phyloP scores from a whole-genome alignment of 2,329 filamentous ascomycete genomes.

The Aureobasidium sp. region DNA sequence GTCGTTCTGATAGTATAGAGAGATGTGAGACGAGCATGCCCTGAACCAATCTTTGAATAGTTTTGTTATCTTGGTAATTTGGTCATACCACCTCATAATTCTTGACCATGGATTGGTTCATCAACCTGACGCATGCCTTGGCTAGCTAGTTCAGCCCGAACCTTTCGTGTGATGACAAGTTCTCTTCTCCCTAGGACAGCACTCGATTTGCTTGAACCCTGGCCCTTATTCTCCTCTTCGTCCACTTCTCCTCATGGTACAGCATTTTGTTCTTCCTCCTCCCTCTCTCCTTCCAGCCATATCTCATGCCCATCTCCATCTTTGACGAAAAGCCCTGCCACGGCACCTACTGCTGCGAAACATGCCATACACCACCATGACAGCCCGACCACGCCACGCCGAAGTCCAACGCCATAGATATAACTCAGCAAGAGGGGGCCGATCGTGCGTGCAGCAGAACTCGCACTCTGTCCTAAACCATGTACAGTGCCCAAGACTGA shows the following conservation, averaged over 20 bases:
- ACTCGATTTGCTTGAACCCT: not conserved
- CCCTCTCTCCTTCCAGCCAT: slow-evolving; percentile 39
- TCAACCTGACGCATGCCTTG: too few relatives aligned
- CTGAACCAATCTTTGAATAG: too few relatives aligned
- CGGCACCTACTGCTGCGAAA: slow-evolving; percentile 48
- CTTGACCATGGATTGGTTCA: too few relatives aligned
- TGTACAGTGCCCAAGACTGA: slow-evolving; percentile 49
- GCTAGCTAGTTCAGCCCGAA: too few relatives aligned
- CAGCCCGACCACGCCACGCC: slow-evolving; percentile 45
- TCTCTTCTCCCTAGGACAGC: not conserved
- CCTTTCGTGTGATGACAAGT: too few relatives aligned
- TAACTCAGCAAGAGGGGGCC: slow-evolving; percentile 47
- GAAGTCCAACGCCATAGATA: slow-evolving; percentile 44
- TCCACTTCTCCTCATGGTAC: not conserved
- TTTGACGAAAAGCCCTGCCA: slow-evolving; percentile 49
- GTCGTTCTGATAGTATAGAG: too few relatives aligned
- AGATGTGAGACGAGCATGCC: too few relatives aligned
- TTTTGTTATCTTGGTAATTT: too few relatives aligned
- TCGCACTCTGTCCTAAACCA: slow-evolving; percentile 48
- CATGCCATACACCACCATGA: slow-evolving; percentile 49
- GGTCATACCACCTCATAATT: too few relatives aligned
- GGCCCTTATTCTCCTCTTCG: not conserved
- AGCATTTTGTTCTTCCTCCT: slow-evolving; percentile 11
- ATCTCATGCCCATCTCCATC: slow-evolving; percentile 58
- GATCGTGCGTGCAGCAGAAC: slow-evolving; percentile 44